Base-by-base conservation (phyloP, 2,329 filamentous ascomycete species). In the Ophiostoma australiae region DNA sequence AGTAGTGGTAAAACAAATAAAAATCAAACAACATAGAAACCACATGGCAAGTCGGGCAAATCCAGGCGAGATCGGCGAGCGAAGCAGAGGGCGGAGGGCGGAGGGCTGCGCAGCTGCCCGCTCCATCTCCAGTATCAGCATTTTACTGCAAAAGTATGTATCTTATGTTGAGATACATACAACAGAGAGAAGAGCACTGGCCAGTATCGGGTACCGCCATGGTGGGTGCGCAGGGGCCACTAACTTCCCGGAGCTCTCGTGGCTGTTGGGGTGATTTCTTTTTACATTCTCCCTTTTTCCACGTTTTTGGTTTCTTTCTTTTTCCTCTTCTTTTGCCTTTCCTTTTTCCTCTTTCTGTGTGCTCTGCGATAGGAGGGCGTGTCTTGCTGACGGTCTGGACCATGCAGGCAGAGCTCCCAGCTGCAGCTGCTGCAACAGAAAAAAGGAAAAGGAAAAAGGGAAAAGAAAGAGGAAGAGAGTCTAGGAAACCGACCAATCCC, bases 401-500 rank as follows among this genome's bases (percentile, higher is more conserved):
- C 13, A 17, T 48, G 44, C 20, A 17, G 3, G 6, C 44, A 48
- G 17, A 48, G 20, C 44, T 48, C 15, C 44, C 20, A 20, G 17
- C 44, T 48, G 44, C 15, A n/a, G 52, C 10, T 20, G 44, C 44
- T n/a, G 44, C 44, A 44, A 17, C 1, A 5, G 13, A 41, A 13
- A 41, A 6, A 52, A 4, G 6, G n/a, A 58, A n/a, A 8, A 27
- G 10, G 10, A 39, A 8, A 8, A 39, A 39, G 10, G 37, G n/a
- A 41, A 6, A 52, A 4, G 6, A 6, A 58, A n/a, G 3, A 27
- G 10, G 10, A 39, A 8, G 1, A 39, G 37, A 39, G 10, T 2
- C n/a, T 13, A 58, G 52, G 61, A 58, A 48, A 15, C 39, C 66
- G 68, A 33, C 71, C 71, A 72, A 72, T 72, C 71, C 63, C 71